A percentile compares a stretch with the other conserved stretches of the same genome.
These are phyloP conservation scores for Lineolata rhizophorae DNA, from an alignment of 495 filamentous ascomycete species.

Conservation along the genomic window DNA sequence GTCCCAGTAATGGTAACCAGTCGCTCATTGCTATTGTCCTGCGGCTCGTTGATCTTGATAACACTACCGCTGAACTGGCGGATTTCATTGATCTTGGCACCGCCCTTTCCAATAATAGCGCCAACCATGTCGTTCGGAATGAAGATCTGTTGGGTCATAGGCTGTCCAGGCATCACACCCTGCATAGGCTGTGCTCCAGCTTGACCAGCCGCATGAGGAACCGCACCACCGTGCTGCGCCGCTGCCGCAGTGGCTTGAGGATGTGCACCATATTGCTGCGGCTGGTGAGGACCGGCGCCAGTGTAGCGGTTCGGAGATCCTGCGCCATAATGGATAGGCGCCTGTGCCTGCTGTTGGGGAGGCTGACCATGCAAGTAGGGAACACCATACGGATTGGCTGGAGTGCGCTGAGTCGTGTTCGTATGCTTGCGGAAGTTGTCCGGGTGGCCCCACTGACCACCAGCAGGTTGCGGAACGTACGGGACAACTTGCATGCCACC, in stretches of 20 bases:
- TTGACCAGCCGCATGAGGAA: slow-evolving; percentile 24
- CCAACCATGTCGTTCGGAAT: slow-evolving; percentile 99
- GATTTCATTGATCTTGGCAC: slow-evolving; percentile 98
- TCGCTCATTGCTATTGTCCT: slow-evolving; percentile 95
- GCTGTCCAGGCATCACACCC: slow-evolving; percentile 58
- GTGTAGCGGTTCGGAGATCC: slow-evolving; percentile 45
- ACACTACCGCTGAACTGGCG: slow-evolving; percentile 90
- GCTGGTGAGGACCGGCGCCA: slow-evolving; percentile 60
- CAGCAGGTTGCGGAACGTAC: slow-evolving; percentile 78
- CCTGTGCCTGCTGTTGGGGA: slow-evolving; percentile 42
- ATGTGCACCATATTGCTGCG: slow-evolving; percentile 35
- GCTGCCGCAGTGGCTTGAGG: too few species aligned
- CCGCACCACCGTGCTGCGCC: not conserved
- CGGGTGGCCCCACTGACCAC: slow-evolving; percentile 77
- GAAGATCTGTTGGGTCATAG: slow-evolving; percentile 92
- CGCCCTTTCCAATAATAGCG: slow-evolving; percentile 96
- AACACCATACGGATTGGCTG: slow-evolving; percentile 16
- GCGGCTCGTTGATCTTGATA: slow-evolving; percentile 98
- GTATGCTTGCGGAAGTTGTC: slow-evolving; percentile 60
- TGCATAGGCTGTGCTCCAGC: slow-evolving; percentile 40
- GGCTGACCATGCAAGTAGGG: slow-evolving; percentile 47
- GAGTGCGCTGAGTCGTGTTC: slow-evolving; percentile 39
- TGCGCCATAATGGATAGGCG: slow-evolving; percentile 50
- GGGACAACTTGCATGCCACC: slow-evolving; percentile 96
- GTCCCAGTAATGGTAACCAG: slow-evolving; percentile 95